Evolutionary conservation across 2,329 filamentous ascomycete genomes (phyloP), one percentile per base, ranked within the genome.

Genomic region (Alternaria gansuensis): DNA sequence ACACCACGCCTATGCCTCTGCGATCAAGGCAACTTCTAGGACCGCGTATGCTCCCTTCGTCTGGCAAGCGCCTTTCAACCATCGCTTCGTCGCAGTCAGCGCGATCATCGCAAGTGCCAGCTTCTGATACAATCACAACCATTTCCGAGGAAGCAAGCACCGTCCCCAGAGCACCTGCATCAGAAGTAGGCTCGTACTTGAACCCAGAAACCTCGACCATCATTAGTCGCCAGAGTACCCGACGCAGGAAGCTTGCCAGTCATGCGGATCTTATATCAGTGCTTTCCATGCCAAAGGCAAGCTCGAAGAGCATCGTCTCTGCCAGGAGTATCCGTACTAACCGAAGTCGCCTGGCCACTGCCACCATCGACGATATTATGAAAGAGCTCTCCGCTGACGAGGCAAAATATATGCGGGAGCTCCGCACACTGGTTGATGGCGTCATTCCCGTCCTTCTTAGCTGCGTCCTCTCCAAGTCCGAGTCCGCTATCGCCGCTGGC

Each of bases 261-360:
- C 93, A 98, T 77, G 93, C 93, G 14, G 95, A 99, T 76, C 83
- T 99, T 24, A 92, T 99, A 37, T 98, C 95, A 0, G 92, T 97
- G 3, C 82, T 99, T 8, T 98, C 93, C 0, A 80, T 92, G 58
- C 88, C 89, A 45, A 79, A 77, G 50, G 84, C 84, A 48, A 84
- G 88, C 57, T 85, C 84, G 59, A 87, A 84, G 71, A 93, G 89
- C 72, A 87, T 92, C 60, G 86, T 88, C 57, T 93, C 92, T 24
- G 87, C 90, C 28, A 87, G 90, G 43, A 96, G 92, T 75, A 85
- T 95, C 55, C 88, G 92, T 56, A 90, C 89, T 28, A 88, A 88
- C 67, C 87, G 88, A 59, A 90, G 86, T 70, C 84, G 85, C 34
- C 81, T 88, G 10, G 85, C 87, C 29, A 87, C 85, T 55, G 87